These are phyloP conservation scores for Eucalyptus tenuipes DNA, from an alignment of 345 rosid genomes.

Conservation along the genomic window DNA sequence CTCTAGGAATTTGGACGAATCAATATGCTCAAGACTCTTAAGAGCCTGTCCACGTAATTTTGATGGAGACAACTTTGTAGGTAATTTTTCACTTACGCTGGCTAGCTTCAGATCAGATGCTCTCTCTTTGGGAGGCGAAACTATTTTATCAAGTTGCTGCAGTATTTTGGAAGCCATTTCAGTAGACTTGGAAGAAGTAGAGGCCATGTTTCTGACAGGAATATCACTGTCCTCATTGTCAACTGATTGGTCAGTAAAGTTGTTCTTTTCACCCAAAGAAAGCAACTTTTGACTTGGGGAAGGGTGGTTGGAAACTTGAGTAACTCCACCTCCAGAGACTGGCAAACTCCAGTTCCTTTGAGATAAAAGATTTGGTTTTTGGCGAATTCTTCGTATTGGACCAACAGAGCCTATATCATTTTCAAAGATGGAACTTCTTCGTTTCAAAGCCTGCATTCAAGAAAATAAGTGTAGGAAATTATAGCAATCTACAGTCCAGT, in stretches of 20 bases:
- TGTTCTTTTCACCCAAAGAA: constrained; percentile 10
- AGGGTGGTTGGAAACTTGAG: constrained; percentile 10
- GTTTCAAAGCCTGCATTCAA: constrained; percentile 51
- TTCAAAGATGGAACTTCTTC: constrained; percentile 69
- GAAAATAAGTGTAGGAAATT: neutral
- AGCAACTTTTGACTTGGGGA: constrained; percentile 12
- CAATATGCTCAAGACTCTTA: constrained; percentile 59
- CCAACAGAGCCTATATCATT: constrained; percentile 68
- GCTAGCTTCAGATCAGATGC: neutral
- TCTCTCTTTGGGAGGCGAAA: constrained; percentile 28
- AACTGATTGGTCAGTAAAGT: constrained; percentile 5
- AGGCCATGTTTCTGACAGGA: constrained; percentile 26
- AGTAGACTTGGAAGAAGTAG: constrained; percentile 69
- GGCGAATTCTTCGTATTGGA: constrained; percentile 85
- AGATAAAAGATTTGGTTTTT: constrained; percentile 60
- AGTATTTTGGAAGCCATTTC: constrained; percentile 78
- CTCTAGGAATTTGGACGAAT: constrained; percentile 40
- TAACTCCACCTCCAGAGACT: constrained; percentile 9
- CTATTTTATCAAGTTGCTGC: constrained; percentile 45
- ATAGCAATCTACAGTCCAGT: neutral
- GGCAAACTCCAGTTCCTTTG: constrained; percentile 20
- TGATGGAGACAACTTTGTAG: constrained; percentile 61
- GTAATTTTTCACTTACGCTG: constrained; percentile 46
- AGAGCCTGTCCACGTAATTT: constrained; percentile 71
- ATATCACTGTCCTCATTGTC: constrained; percentile 20